Percentiles rank a stretch among this genome's conserved stretches.
phyloP scores from a whole-genome alignment of 1,284 basidiomycete genomes.

The Sporisorium sorghi region DNA sequence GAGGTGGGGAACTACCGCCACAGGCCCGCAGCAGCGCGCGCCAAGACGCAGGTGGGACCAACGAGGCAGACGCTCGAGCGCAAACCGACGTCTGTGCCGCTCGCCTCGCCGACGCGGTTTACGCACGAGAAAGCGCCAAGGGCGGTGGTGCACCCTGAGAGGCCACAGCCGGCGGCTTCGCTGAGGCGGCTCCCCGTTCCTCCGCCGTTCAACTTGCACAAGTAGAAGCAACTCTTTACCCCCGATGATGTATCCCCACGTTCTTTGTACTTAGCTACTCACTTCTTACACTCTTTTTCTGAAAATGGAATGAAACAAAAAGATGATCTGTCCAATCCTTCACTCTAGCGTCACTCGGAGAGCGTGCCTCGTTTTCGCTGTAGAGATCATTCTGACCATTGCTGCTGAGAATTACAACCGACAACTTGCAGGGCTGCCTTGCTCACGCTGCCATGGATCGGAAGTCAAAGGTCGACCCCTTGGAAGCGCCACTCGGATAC shows the following conservation, averaged over 20 bases:
- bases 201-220: constrained; percentile 24
- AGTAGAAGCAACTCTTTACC: no score
- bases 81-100: background rate
- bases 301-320: background rate
- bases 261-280: constrained; percentile 2
- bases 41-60: background rate
- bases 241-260: background rate
- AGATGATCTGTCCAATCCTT: constrained; percentile 1
- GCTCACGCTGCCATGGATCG: constrained; percentile 13
- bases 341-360: background rate
- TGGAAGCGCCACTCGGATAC: constrained; percentile 42
- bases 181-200: constrained; percentile 27
- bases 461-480: constrained; percentile 47
- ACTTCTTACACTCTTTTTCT: background rate
- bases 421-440: background rate
- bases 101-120: constrained; percentile 26
- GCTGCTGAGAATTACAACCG: background rate
- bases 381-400: background rate
- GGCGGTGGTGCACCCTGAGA: constrained; percentile 6
- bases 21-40: background rate
- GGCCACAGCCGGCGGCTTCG: constrained; percentile 1
- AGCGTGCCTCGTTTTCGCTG: no score
- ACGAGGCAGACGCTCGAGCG: background rate
- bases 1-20: constrained; percentile 13
- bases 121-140: background rate